These are phyloP conservation scores for Capillidium rhysosporum DNA, from an alignment of 371 early-diverging fungal genomes.

Conservation along the genomic window DNA sequence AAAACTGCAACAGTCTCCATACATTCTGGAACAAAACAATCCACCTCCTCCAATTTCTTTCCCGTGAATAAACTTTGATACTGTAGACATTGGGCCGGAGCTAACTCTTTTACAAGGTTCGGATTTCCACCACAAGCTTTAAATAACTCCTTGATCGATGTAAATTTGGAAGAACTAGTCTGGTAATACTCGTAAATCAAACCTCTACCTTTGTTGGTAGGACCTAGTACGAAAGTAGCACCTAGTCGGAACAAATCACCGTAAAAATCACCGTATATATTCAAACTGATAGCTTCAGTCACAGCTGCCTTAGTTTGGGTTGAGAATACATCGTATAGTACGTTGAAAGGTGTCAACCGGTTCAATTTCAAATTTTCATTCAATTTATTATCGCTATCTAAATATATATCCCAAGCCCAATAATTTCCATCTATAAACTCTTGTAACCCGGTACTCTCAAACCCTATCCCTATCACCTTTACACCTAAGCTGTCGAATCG, in stretches of 20 bases:
- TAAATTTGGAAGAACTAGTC: not conserved
- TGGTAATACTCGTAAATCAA: conserved; percentile 3
- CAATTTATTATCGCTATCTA: not conserved
- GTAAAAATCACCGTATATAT: not conserved
- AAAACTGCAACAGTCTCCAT: too few species aligned
- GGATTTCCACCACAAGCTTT: not conserved
- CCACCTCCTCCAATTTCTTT: too few species aligned
- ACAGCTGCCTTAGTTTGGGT: not conserved
- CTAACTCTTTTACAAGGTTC: not conserved
- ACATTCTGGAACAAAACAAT: too few species aligned
- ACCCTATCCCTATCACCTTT: not conserved
- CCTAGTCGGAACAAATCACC: not conserved
- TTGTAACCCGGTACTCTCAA: not conserved
- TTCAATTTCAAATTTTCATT: not conserved
- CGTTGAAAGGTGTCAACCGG: not conserved
- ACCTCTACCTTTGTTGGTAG: not conserved
- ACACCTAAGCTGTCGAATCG: not conserved
- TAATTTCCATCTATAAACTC: not conserved
- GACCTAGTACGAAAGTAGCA: not conserved
- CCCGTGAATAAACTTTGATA: not conserved
- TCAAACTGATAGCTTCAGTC: not conserved
- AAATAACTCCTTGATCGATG: not conserved
- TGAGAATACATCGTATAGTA: not conserved
- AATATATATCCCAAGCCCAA: not conserved
- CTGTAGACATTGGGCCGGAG: not conserved